Conservation (phyloP, 352 stramenopile species). For the Pythium insidiosum region DNA sequence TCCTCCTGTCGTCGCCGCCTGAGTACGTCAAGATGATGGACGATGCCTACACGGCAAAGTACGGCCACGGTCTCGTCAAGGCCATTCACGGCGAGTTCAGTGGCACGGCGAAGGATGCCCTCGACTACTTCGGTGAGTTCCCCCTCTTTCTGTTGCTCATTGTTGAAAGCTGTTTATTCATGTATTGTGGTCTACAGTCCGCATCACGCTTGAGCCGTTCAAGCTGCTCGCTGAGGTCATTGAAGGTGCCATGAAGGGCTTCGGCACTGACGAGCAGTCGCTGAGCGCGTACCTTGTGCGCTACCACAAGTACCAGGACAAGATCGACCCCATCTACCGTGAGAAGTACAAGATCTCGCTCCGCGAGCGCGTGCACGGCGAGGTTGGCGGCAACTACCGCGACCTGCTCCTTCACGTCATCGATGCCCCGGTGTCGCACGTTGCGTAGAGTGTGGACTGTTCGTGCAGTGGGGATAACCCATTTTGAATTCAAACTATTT, state of each 20-base stretch:
- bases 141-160: too few relatives aligned
- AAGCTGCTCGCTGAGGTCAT: slow-evolving; percentile 53
- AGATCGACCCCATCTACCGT: slow-evolving; percentile 45
- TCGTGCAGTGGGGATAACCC: too few relatives aligned
- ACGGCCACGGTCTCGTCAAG: slow-evolving; percentile 39
- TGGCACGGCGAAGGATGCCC: slow-evolving; percentile 31
- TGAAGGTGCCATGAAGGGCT: slow-evolving; percentile 52
- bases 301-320: slow-evolving; percentile 53
- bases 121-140: too few relatives aligned
- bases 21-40: slow-evolving; percentile 55
- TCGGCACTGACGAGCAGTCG: slow-evolving; percentile 61
- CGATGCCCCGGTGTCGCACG: slow-evolving; percentile 19
- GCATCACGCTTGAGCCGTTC: slow-evolving; percentile 48
- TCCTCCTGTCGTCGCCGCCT: slow-evolving; percentile 47
- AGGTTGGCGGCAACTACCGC: slow-evolving; percentile 50
- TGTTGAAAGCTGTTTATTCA: too few relatives aligned
- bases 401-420: slow-evolving; percentile 53
- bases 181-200: too few relatives aligned
- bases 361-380: slow-evolving; percentile 41
- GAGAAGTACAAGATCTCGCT: slow-evolving; percentile 53
- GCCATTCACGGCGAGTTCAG: slow-evolving; percentile 70
- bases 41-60: slow-evolving; percentile 45
- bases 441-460: background rate
- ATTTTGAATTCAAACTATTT: too few relatives aligned
- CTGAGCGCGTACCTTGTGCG: slow-evolving; percentile 56